Evolutionary conservation across 306 rosid species (phyloP).

Genomic region (Malus orientalis): DNA sequence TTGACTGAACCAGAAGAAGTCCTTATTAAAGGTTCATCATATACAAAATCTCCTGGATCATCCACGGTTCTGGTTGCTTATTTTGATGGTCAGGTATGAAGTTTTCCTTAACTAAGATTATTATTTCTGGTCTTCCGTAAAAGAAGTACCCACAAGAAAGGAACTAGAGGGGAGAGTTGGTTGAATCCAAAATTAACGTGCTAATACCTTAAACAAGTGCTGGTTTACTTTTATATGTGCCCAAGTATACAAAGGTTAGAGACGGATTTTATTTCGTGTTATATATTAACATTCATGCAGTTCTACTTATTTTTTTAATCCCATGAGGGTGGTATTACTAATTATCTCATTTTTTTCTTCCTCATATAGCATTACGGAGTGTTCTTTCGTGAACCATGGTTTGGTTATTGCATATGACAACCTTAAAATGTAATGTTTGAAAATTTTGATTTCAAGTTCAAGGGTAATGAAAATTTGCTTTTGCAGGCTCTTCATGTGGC

Average conservation of each 20-base stretch:
- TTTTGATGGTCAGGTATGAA: slow-evolving; percentile 73
- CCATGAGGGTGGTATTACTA: not conserved
- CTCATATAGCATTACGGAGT: not conserved
- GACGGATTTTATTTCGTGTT: not conserved
- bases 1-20: slow-evolving; percentile 44
- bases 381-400: not conserved
- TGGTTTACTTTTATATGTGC: not conserved
- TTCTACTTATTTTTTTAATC: not conserved
- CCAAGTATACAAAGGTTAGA: not conserved
- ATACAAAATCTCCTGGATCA: slow-evolving; percentile 51
- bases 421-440: not conserved
- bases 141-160: not conserved
- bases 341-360: not conserved
- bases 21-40: slow-evolving; percentile 39
- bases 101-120: not conserved
- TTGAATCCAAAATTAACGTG: not conserved
- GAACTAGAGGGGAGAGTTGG: not conserved
- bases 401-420: not conserved
- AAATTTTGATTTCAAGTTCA: not conserved
- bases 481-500: slow-evolving; percentile 64
- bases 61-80: slow-evolving; percentile 47
- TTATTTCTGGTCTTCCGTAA: not conserved
- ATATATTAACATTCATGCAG: not conserved
- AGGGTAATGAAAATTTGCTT: slow-evolving; percentile 12
- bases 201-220: not conserved